Evolutionary conservation across 208 protist genomes (phyloP).

Genomic region (Wallacemonas rigidus): DNA sequence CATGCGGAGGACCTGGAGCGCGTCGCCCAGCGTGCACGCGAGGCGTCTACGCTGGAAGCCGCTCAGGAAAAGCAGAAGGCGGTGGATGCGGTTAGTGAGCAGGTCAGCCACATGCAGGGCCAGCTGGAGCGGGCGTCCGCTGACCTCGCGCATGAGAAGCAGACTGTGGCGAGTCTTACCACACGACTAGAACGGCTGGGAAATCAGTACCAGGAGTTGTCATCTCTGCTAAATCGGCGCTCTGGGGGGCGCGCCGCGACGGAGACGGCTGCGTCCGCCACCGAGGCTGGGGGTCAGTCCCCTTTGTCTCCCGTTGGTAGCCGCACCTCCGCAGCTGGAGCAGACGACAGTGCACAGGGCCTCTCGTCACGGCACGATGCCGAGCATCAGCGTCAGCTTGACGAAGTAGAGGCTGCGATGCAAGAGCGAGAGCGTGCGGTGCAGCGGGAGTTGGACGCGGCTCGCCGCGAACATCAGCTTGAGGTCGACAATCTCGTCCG

Average conservation of each 20-base stretch:
- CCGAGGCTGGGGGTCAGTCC: background rate
- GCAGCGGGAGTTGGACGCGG: conserved; percentile 26
- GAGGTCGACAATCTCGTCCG: conserved; percentile 46
- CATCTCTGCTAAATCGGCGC: conserved; percentile 23
- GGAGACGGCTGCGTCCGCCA: background rate
- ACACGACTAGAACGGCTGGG: conserved; percentile 33
- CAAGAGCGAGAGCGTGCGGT: conserved; percentile 16
- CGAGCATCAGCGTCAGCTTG: conserved; percentile 20
- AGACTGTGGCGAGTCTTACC: conserved; percentile 22
- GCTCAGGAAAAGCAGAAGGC: background rate
- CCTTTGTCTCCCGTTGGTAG: background rate
- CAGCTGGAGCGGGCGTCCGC: conserved; percentile 24
- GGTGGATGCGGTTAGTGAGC: conserved; percentile 8
- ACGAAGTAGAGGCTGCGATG: conserved; percentile 19
- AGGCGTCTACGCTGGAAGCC: conserved; percentile 21
- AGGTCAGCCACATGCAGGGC: conserved; percentile 24
- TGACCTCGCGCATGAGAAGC: conserved; percentile 22
- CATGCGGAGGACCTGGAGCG: conserved; percentile 49
- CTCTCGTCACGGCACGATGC: background rate
- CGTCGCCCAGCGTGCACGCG: conserved; percentile 24
- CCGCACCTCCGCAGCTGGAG: too few relatives aligned
- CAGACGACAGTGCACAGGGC: background rate
- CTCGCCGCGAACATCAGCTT: conserved; percentile 34
- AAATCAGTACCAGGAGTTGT: conserved; percentile 39
- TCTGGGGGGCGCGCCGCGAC: background rate